Evolutionary conservation across 169 alveolate species (phyloP).

Genomic region (Plasmodium vinckei): DNA sequence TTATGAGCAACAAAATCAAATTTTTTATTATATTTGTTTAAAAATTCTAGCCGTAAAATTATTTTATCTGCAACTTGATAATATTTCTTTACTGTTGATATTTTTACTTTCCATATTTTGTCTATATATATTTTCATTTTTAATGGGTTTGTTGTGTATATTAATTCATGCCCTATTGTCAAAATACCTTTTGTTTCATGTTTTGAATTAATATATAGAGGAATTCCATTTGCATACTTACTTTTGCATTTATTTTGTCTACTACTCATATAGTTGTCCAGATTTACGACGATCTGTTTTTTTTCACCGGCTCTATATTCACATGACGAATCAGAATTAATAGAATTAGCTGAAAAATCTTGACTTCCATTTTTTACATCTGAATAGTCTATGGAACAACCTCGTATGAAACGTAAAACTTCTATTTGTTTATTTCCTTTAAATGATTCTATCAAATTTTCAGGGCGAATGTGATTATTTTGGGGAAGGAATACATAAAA

Average conservation of each 20-base stretch:
- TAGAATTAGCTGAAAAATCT: no score
- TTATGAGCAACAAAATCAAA: constrained; percentile 18
- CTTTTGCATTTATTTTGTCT: neutral
- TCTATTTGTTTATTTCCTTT: constrained; percentile 15
- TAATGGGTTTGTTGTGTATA: constrained; percentile 16
- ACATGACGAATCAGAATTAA: no score
- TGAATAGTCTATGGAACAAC: no score
- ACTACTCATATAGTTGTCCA: neutral
- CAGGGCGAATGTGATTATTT: neutral
- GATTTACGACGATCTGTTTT: neutral
- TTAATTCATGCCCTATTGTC: constrained; percentile 5
- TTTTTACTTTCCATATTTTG: constrained; percentile 27
- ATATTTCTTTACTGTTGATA: constrained; percentile 1
- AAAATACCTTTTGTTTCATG: constrained; percentile 16
- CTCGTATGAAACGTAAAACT: neutral
- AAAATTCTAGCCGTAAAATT: constrained; percentile 27
- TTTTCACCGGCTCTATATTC: neutral
- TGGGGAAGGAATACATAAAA: constrained; percentile 2
- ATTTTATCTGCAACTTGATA: constrained; percentile 1
- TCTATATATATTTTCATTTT: constrained; percentile 1
- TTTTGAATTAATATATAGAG: constrained; percentile 15
- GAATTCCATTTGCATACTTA: neutral
- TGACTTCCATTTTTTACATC: no score
- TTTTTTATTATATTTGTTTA: constrained; percentile 25
- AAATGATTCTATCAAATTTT: constrained; percentile 6